phyloP scores from a whole-genome alignment of 768 basidiomycete genomes.

The Rhodotorula babjevae region DNA sequence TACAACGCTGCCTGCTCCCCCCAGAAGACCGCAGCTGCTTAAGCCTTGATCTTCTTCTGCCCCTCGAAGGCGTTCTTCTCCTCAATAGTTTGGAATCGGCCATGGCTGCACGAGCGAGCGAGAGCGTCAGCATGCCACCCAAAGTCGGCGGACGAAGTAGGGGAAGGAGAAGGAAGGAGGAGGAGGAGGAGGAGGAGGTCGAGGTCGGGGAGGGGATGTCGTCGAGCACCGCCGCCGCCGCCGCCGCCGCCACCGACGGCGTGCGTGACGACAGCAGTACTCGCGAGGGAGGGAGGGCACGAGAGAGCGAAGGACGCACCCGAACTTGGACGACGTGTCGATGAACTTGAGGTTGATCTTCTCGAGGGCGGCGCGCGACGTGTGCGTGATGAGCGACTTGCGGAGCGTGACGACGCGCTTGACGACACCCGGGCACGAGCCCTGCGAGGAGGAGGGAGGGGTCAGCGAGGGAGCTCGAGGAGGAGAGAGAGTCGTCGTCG shows the following conservation, averaged over 20 bases:
- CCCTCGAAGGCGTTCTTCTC: constrained; percentile 89
- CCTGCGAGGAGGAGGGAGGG: constrained; percentile 44
- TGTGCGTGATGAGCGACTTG: constrained; percentile 94
- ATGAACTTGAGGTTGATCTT: constrained; percentile 57
- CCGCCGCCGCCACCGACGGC: no score
- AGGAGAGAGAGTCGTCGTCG: not conserved
- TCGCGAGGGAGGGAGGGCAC: no score
- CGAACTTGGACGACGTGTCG: constrained; percentile 50
- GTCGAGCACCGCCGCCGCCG: no score
- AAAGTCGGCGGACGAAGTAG: no score
- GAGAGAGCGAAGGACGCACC: constrained; percentile 77
- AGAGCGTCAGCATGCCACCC: no score
- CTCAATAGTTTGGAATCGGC: constrained; percentile 53
- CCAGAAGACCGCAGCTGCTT: not conserved
- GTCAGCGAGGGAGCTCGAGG: no score
- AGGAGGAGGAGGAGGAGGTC: no score
- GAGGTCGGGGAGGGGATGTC: no score
- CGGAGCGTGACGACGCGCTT: constrained; percentile 97
- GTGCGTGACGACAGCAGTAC: no score
- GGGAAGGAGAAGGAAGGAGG: no score
- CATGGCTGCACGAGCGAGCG: no score
- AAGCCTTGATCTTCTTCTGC: constrained; percentile 49
- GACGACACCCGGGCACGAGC: constrained; percentile 89
- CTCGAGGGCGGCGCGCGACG: constrained; percentile 91
- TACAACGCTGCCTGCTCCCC: not conserved